A percentile compares a stretch with the other conserved stretches of the same genome.
Conservation (phyloP, 148 eudicot species). For the Cornus florida region DNA sequence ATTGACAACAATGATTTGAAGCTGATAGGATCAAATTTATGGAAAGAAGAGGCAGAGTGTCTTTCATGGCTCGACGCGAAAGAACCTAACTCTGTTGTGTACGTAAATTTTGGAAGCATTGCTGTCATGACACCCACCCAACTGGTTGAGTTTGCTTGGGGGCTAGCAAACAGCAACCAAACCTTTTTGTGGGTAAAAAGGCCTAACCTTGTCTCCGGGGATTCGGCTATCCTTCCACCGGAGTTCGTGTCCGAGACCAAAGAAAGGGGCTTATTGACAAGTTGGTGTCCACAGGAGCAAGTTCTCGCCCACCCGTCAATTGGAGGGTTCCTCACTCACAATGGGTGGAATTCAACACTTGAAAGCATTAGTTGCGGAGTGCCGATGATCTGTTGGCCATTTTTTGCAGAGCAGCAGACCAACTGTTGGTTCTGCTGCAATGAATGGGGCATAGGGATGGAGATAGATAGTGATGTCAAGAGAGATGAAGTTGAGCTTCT, state of each 20-base stretch:
- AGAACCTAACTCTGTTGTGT: conserved; percentile 31
- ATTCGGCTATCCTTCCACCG: conserved; percentile 15
- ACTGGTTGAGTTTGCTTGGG: conserved; percentile 35
- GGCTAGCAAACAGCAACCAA: conserved; percentile 33
- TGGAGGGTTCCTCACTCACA: conserved; percentile 24
- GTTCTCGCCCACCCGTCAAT: conserved; percentile 18
- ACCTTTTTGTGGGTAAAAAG: conserved; percentile 39
- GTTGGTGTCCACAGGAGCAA: conserved; percentile 36
- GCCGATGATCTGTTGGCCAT: conserved; percentile 21
- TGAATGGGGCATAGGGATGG: conserved; percentile 23
- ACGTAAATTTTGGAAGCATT: conserved; percentile 38
- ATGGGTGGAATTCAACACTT: conserved; percentile 36
- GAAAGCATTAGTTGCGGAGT: conserved; percentile 24
- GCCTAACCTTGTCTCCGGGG: conserved; percentile 31
- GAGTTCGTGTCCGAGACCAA: conserved; percentile 20
- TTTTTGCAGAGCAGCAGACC: conserved; percentile 18
- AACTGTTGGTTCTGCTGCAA: conserved; percentile 24
- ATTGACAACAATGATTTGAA: neutral
- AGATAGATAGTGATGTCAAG: conserved; percentile 12
- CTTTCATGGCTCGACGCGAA: conserved; percentile 33
- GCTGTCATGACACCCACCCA: conserved; percentile 24
- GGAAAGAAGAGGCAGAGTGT: conserved; percentile 36
- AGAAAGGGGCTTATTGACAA: conserved; percentile 24
- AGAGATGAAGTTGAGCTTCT: conserved; percentile 24
- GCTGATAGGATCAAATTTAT: conserved; percentile 22